Percentiles rank a stretch among this genome's conserved stretches.
phyloP scores from a whole-genome alignment of 1,284 basidiomycete species.

The Phenoliferia sp. region DNA sequence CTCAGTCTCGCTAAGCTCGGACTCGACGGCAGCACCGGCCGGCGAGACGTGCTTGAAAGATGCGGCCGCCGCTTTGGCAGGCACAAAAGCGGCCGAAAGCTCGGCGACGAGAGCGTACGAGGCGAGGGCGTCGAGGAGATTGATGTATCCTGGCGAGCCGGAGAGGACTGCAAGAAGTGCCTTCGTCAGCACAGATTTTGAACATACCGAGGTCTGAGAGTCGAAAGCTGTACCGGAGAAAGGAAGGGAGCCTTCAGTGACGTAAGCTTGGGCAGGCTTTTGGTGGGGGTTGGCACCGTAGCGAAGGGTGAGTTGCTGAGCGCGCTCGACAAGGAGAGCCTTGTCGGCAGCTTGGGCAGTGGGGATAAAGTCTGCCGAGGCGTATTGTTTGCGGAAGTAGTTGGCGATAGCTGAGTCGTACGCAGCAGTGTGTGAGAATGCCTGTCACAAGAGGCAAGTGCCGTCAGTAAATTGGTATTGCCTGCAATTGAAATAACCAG shows the following conservation, averaged over 20 bases:
- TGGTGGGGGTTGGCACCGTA: conserved; percentile 99
- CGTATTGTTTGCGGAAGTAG: conserved; percentile 96
- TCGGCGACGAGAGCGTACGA: conserved; percentile 96
- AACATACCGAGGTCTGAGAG: too few species aligned
- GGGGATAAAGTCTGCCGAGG: conserved; percentile 60
- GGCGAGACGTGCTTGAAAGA: conserved; percentile 99
- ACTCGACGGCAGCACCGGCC: conserved; percentile 88
- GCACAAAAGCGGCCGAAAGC: conserved; percentile 66
- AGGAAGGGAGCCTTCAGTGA: conserved; percentile 81
- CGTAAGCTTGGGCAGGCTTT: conserved; percentile 95
- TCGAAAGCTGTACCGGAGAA: conserved; percentile 90
- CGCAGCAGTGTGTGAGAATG: conserved; percentile 90
- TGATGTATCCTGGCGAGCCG: conserved; percentile 98
- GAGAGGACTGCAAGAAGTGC: conserved; percentile 60
- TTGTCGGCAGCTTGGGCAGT: conserved; percentile 54
- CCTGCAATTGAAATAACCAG: not conserved
- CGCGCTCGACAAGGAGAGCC: conserved; percentile 54
- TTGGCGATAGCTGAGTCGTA: conserved; percentile 95
- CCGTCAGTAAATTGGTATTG: not conserved
- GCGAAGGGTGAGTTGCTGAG: conserved; percentile 80
- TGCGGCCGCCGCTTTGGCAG: conserved; percentile 80
- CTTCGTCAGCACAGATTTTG: not conserved
- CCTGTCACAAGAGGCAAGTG: conserved; percentile 42
- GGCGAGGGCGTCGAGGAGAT: conserved; percentile 96
- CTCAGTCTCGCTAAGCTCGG: conserved; percentile 77